Conservation (phyloP, 1,284 basidiomycete species). For the Marasmius tenuissimus region DNA sequence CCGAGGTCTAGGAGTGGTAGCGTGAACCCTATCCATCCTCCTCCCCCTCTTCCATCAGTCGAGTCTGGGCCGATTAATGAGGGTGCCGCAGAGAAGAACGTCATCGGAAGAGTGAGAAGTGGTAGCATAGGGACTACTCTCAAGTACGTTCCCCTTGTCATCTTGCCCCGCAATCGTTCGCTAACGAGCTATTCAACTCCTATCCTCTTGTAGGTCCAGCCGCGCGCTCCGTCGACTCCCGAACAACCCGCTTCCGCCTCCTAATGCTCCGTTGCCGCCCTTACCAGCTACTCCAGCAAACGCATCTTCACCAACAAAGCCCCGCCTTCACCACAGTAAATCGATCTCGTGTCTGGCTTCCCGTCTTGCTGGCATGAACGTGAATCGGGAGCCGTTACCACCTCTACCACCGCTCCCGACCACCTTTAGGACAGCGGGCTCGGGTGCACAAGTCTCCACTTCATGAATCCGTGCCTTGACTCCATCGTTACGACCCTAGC, state of each 20-base stretch:
- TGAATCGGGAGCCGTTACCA: neutral
- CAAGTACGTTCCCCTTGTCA: neutral
- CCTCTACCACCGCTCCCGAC: neutral
- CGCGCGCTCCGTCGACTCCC: neutral
- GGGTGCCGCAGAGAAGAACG: neutral
- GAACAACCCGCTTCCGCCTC: neutral
- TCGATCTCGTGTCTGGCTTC: neutral
- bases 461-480: too few relatives aligned
- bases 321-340: neutral
- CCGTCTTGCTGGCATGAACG: neutral
- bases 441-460: too few relatives aligned
- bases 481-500: too few relatives aligned
- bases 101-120: neutral
- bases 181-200: neutral
- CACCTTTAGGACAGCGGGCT: neutral
- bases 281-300: neutral
- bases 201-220: neutral
- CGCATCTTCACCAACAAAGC: neutral
- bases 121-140: neutral
- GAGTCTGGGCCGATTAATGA: neutral
- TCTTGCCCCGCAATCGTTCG: neutral
- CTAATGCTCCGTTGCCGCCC: neutral
- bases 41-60: neutral
- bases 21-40: neutral
- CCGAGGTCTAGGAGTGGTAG: neutral